Base-by-base conservation (phyloP, 352 stramenopile species). In the Pythium plurisporium region DNA sequence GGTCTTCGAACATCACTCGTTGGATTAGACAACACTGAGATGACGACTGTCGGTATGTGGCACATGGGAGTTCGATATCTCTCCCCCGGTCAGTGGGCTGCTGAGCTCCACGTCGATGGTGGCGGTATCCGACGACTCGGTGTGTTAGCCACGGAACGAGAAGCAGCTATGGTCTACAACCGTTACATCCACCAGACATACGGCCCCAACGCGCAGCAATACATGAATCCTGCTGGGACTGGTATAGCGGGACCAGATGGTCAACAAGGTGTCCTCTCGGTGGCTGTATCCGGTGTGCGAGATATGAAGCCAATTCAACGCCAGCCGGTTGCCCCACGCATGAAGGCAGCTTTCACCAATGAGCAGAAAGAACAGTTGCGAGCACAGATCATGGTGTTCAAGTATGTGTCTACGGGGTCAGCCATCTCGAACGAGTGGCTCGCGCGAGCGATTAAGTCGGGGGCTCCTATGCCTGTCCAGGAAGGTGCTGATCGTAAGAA, bases 371-470 rank as follows among this genome's bases (percentile, higher is more conserved):
- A 96, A 47, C 86, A 96, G 29, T 52, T 96, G 12, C 81, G 86
- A 49, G 82, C 86, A 31, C 86, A 96, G 55, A 96, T 96, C 62
- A 94, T 96, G 84, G 82, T 93, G 49, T 96, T 96, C 68, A 96
- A 96, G 53, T 94, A 90, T 62, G 90, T 82, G 19, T 89, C 83
- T 5, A 92, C 78, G 5, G 85, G 82, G 15, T 80, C 77, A 17
- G 78, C 73, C 2, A 94, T 94, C 45, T 77, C 84, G 26, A 87
- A 84, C 26, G 82, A 94, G 20, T 72, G 91, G 57, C 57, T 94
- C 15, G 73, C 64, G 20, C 73, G 82, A 20, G 86, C 86, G 8
- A 66, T 93, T 56, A 85, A 82, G 53, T 84, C 74, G n/a, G 85
- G 67, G 7, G 74, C 74, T 0, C 72, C 79, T 25, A 79, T 79